phyloP scores from a whole-genome alignment of 2,329 filamentous ascomycete species.

The Colletotrichum destructivum region DNA sequence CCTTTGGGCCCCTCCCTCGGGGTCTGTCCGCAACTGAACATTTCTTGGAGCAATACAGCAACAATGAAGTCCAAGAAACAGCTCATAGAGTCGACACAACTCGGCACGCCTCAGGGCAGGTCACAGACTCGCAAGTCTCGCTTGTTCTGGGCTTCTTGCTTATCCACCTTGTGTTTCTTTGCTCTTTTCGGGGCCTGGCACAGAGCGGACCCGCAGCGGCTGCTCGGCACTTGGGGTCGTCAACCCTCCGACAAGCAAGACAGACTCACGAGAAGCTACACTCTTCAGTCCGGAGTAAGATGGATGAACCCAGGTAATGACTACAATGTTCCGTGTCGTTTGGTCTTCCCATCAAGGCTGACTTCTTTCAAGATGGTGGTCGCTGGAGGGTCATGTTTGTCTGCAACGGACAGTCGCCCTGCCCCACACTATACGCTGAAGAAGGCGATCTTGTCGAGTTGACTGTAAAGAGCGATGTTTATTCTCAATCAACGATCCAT shows the following conservation, averaged over 20 bases:
- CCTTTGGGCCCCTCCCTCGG: neutral
- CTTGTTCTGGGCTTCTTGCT: constrained; percentile 2
- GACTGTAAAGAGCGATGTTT: constrained; percentile 30
- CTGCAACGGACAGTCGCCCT: constrained; percentile 36
- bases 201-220: neutral
- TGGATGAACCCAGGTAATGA: constrained; percentile 34
- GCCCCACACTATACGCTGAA: constrained; percentile 32
- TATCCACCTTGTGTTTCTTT: constrained; percentile 9
- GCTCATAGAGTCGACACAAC: neutral
- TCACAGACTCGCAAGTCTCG: neutral
- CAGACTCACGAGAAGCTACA: constrained; percentile 22
- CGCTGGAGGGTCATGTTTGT: constrained; percentile 38
- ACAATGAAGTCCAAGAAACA: constrained; percentile 33
- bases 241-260: neutral
- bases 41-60: neutral
- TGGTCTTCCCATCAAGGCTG: neutral
- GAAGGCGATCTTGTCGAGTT: constrained; percentile 31
- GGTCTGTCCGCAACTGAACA: no score
- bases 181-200: constrained; percentile 8
- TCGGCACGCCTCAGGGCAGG: neutral
- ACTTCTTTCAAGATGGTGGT: constrained; percentile 21
- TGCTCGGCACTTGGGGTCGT: constrained; percentile 19
- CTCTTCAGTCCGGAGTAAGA: constrained; percentile 23
- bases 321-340: rapidly evolving
- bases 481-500: constrained; percentile 29